phyloP scores from a whole-genome alignment of 345 rosid genomes.

The Boechera retrofracta region DNA sequence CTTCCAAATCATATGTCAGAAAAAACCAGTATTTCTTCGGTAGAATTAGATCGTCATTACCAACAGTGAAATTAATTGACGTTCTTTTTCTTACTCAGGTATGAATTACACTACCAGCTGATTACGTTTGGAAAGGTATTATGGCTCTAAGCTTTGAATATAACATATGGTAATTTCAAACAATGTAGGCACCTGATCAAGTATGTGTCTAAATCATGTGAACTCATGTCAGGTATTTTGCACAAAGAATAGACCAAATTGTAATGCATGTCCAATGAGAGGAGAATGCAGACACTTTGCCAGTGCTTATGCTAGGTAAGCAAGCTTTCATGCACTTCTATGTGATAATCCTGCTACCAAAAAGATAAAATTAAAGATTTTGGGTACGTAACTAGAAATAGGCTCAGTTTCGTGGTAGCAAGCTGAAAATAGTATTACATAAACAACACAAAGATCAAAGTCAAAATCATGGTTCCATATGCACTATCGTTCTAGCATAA shows the following conservation, averaged over 20 bases:
- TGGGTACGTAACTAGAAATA: constrained; percentile 9
- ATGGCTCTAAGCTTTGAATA: neutral
- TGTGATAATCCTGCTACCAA: neutral
- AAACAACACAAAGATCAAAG: constrained; percentile 14
- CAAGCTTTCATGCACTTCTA: constrained; percentile 34
- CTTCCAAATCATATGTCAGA: constrained; percentile 24
- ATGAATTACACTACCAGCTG: constrained; percentile 93
- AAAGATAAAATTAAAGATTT: constrained; percentile 5
- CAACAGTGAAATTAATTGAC: constrained; percentile 33
- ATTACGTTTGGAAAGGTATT: constrained; percentile 97
- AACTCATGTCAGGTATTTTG: constrained; percentile 81
- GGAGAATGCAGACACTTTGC: constrained; percentile 98
- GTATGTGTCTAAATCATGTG: constrained; percentile 33
- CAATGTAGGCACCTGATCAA: constrained; percentile 22
- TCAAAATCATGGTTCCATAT: constrained; percentile 5
- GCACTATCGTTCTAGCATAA: constrained; percentile 27
- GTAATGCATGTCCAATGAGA: constrained; percentile 98
- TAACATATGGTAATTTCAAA: constrained; percentile 21
- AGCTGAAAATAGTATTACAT: constrained; percentile 19
- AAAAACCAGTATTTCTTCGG: neutral
- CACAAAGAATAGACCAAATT: constrained; percentile 89
- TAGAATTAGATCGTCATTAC: constrained; percentile 3
- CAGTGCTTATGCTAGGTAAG: constrained; percentile 97
- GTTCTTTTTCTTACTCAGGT: constrained; percentile 55
- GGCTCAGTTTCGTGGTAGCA: constrained; percentile 13